A percentile compares a stretch with the other conserved stretches of the same genome.
phyloP scores from a whole-genome alignment of 495 filamentous ascomycete genomes.

The Penicillium soppii region DNA sequence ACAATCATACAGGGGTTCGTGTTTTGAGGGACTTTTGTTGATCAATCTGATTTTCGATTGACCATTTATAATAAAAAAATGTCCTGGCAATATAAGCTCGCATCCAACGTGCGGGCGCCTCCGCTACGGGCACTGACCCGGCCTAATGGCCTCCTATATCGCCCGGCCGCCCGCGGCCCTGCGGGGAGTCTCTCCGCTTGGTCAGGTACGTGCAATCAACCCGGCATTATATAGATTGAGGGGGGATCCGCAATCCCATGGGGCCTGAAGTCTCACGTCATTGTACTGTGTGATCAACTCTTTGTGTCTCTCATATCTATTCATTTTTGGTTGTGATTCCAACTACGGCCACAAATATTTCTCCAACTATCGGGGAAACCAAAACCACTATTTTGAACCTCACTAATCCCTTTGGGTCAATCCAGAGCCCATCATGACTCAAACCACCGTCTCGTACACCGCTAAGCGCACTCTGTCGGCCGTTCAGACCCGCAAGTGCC shows the following conservation, averaged over 20 bases:
- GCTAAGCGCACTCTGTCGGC: constrained; percentile 57
- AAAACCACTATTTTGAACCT: neutral
- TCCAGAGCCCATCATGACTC: constrained; percentile 32
- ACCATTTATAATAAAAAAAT: constrained; percentile 15
- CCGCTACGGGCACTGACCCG: constrained; percentile 34
- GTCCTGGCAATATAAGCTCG: constrained; percentile 39
- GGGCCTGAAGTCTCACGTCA: neutral
- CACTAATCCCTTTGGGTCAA: constrained; percentile 22
- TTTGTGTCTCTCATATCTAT: neutral
- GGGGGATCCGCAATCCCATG: neutral
- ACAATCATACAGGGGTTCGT: neutral
- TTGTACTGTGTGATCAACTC: neutral
- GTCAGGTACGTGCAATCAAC: constrained; percentile 31
- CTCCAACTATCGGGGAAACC: neutral
- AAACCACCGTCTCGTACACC: constrained; percentile 28
- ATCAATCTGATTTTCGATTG: constrained; percentile 2
- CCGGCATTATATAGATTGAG: constrained; percentile 22
- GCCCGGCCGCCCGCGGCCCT: constrained; percentile 23
- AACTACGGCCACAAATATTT: neutral
- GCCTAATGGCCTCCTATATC: constrained; percentile 35
- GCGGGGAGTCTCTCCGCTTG: constrained; percentile 29
- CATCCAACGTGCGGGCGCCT: constrained; percentile 34
- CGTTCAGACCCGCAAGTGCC: constrained; percentile 49
- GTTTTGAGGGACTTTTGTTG: constrained; percentile 1
- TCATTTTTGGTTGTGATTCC: neutral